Evolutionary conservation across 2,329 filamentous ascomycete genomes (phyloP).

Genomic region (Domatiomyces globalis): DNA sequence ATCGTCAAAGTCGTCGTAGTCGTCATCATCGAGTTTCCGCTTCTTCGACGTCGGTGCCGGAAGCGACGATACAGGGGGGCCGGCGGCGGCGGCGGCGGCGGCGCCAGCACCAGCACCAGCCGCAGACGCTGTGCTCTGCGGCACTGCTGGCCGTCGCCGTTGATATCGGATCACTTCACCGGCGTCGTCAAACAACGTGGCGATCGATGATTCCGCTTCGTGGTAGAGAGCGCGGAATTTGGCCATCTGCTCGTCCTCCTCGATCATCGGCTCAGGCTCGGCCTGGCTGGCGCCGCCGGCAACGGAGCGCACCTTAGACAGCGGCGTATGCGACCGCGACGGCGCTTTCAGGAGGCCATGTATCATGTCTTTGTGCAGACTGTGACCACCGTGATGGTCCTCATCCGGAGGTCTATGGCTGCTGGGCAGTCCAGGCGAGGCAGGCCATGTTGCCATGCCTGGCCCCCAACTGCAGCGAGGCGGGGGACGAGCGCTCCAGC

Average conservation of each 20-base stretch:
- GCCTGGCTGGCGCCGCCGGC: constrained; percentile 30
- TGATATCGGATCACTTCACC: constrained; percentile 13
- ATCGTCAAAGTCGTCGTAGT: constrained; percentile 76
- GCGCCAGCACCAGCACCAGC: constrained; percentile 36
- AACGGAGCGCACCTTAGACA: constrained; percentile 28
- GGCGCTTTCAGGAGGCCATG: constrained; percentile 32
- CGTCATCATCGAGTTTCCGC: constrained; percentile 59
- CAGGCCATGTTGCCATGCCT: constrained; percentile 53
- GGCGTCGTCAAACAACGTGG: constrained; percentile 52
- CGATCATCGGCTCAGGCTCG: constrained; percentile 42
- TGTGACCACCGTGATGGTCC: constrained; percentile 40
- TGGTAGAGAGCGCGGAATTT: constrained; percentile 66
- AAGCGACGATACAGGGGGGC: constrained; percentile 33
- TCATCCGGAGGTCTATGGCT: constrained; percentile 46
- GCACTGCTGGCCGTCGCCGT: constrained; percentile 6
- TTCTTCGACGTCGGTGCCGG: constrained; percentile 47
- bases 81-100: constrained; percentile 30
- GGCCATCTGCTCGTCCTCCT: constrained; percentile 54
- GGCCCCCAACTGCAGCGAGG: constrained; percentile 31
- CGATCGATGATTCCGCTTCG: constrained; percentile 62
- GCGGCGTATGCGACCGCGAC: constrained; percentile 32
- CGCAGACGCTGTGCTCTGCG: constrained; percentile 36
- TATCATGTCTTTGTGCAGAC: constrained; percentile 21
- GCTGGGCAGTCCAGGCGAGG: constrained; percentile 28
- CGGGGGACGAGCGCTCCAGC: constrained; percentile 32